phyloP scores from a whole-genome alignment of 1,284 basidiomycete species.

The Stygiomarasmius scandens region DNA sequence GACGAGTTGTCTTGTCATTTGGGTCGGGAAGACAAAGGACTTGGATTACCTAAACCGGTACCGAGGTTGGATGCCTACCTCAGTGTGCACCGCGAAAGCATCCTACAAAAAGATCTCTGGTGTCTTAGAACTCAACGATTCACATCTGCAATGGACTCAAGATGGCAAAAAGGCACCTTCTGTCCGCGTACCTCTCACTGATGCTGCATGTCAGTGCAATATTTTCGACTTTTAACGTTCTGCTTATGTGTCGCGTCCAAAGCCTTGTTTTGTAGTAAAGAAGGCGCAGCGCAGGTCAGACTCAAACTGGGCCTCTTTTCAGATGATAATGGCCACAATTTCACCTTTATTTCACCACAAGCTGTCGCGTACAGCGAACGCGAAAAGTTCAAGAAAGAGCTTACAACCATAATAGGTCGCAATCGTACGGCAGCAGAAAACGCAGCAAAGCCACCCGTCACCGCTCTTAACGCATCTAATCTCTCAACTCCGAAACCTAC shows the following conservation, averaged over 20 bases:
- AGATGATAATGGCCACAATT: conserved; percentile 75
- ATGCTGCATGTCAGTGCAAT: conserved; percentile 61
- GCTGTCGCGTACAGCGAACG: conserved; percentile 65
- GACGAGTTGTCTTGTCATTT: conserved; percentile 71
- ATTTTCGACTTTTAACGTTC: conserved; percentile 8
- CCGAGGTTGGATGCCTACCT: conserved; percentile 42
- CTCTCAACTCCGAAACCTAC: conserved; percentile 32
- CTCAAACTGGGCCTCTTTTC: conserved; percentile 69
- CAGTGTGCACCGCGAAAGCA: conserved; percentile 70
- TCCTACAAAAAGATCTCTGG: conserved; percentile 81
- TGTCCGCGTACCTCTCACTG: conserved; percentile 60
- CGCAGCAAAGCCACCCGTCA: conserved; percentile 31
- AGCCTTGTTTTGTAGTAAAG: conserved; percentile 85
- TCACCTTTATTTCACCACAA: conserved; percentile 74
- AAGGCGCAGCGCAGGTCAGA: conserved; percentile 73
- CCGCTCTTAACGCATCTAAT: conserved; percentile 23
- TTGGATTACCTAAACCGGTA: background rate
- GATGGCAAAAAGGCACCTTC: conserved; percentile 62
- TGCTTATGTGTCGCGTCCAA: conserved; percentile 3
- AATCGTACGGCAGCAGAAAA: conserved; percentile 54
- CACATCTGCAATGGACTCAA: conserved; percentile 74
- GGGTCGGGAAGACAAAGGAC: background rate
- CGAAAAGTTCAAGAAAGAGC: conserved; percentile 77
- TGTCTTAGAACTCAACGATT: conserved; percentile 67
- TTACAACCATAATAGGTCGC: conserved; percentile 72